Conservation (phyloP, 495 filamentous ascomycete genomes). For the Staphylotrichum longicolle region DNA sequence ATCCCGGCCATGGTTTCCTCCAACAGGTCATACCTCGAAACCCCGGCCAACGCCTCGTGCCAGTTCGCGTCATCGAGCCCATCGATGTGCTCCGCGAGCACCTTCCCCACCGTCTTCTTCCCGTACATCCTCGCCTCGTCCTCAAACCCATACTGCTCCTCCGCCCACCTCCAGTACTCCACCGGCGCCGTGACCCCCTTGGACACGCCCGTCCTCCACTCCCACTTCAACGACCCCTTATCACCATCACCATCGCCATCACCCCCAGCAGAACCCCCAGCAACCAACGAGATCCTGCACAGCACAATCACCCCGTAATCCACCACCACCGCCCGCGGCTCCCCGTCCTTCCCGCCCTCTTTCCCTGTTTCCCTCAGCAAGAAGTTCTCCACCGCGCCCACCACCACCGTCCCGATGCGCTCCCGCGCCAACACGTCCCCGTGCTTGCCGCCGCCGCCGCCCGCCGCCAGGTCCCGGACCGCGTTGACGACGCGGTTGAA, state of each 20-base stretch:
- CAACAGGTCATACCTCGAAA: constrained; percentile 27
- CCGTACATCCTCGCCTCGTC: constrained; percentile 20
- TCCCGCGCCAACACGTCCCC: neutral
- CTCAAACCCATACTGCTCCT: constrained; percentile 21
- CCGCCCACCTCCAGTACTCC: constrained; percentile 15
- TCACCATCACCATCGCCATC: no score
- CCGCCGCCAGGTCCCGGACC: neutral
- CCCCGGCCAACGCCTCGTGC: constrained; percentile 19
- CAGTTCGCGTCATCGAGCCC: constrained; percentile 25
- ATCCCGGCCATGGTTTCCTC: constrained; percentile 20
- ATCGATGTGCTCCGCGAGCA: constrained; percentile 12
- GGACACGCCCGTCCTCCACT: constrained; percentile 11
- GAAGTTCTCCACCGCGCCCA: constrained; percentile 25
- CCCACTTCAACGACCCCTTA: neutral
- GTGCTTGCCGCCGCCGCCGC: neutral
- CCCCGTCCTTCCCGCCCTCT: neutral
- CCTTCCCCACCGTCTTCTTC: constrained; percentile 21
- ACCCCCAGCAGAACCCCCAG: neutral
- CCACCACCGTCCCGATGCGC: constrained; percentile 12
- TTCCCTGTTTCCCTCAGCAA: neutral
- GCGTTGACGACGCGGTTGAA: constrained; percentile 23
- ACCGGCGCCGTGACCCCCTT: constrained; percentile 20
- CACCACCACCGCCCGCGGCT: neutral
- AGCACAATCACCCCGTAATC: constrained; percentile 27
- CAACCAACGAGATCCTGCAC: constrained; percentile 3